Base-by-base conservation (phyloP, 2,329 filamentous ascomycete genomes). In the Sporothrix euskadiensis region DNA sequence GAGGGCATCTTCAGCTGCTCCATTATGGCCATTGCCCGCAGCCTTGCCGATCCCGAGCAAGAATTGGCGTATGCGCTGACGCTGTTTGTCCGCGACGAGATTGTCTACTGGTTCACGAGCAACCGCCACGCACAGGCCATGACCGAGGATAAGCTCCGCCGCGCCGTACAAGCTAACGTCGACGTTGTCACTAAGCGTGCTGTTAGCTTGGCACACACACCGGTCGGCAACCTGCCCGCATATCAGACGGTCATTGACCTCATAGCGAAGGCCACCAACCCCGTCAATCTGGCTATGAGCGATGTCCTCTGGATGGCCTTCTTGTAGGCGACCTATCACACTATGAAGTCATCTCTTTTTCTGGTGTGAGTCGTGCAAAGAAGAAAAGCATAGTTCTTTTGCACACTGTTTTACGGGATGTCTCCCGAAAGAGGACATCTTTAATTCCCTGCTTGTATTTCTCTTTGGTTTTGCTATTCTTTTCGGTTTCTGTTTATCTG, bases 281-380 rank as follows among this genome's bases (percentile, higher is more conserved):
- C 96, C 1, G 90, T 93, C 84, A 94, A 96, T 81, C 82, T 99
- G 82, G 91, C 92, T 61, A 89, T 93, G 82, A 94, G 92, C 79
- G 96, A 99, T 85, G 90, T 94, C 74, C 84, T 99, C 78, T 99
- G 96, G 94, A 98, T 98, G 95, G 91, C 94, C 32, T 99, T 97
- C 84, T 84, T 98, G 80, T 98, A 86, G 83, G n/a, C 4, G 44
- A 32, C 1, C 8, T 3, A 2, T 35, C 8, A 35, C 35, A 35
- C 35, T 35, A 35, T 8, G 35, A 35, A 35, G 0, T 35, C 35
- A 3, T 6, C 9, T 26, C 12, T 59, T 59, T 4, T 61, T 61
- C 10, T 3, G 12, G 52, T 68, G 26, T 68, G 14, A 3, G 26
- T 26, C 26, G 26, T 26, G 26, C 26, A 26, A n/a, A 47, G 41